These are phyloP conservation scores for Camelina laxa DNA, from an alignment of 345 rosid species.

Conservation along the genomic window DNA sequence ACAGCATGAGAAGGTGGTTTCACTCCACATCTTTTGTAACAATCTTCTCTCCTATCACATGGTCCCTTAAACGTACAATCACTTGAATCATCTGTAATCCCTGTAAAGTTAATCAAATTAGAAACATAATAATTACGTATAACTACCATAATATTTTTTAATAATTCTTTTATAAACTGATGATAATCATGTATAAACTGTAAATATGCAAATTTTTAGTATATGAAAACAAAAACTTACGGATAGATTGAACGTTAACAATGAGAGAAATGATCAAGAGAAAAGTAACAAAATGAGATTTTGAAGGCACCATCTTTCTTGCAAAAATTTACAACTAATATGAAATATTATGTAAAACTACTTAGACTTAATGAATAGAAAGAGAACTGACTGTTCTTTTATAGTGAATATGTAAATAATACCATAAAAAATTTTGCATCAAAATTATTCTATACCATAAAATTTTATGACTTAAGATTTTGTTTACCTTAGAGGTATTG, in stretches of 20 bases:
- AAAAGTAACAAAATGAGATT: neutral
- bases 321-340: neutral
- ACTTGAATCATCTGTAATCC: neutral
- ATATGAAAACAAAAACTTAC: neutral
- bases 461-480: too few relatives aligned
- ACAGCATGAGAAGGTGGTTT: neutral
- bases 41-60: conserved; percentile 8
- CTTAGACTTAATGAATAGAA: neutral
- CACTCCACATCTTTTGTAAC: neutral
- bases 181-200: neutral
- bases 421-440: neutral
- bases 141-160: too few relatives aligned
- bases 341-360: neutral
- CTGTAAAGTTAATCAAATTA: neutral
- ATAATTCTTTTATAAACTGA: neutral
- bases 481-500: too few relatives aligned
- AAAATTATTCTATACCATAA: neutral
- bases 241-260: neutral
- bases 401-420: neutral
- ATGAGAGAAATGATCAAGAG: neutral
- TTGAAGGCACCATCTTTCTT: neutral
- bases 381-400: neutral
- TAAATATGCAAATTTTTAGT: neutral
- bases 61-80: conserved; percentile 16
- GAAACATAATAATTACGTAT: neutral